Conservation (phyloP, 2,329 filamentous ascomycete genomes). For the Rugonectria rugulosa region DNA sequence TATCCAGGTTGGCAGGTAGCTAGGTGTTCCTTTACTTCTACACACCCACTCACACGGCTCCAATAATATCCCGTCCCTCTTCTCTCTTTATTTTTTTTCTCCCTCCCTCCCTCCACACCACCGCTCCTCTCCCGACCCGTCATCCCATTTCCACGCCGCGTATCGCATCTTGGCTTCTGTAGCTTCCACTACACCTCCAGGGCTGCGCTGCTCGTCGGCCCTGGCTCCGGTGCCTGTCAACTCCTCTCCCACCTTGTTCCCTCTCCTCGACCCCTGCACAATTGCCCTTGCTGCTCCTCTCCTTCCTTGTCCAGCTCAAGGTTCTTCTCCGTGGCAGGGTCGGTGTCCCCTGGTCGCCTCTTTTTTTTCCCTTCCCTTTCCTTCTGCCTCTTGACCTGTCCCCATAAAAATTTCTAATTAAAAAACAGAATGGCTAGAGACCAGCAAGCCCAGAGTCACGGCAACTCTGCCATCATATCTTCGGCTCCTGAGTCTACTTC, state of each 20-base stretch:
- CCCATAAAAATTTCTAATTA: conserved; percentile 50
- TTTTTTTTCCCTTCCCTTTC: conserved; percentile 32
- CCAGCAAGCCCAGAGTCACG: conserved; percentile 41
- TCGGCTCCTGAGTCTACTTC: conserved; percentile 35
- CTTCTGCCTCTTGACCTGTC: conserved; percentile 44
- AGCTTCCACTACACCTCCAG: conserved; percentile 21
- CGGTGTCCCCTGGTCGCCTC: conserved; percentile 39
- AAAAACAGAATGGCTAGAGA: conserved; percentile 45
- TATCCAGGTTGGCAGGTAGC: too few relatives aligned
- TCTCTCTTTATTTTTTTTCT: too few relatives aligned
- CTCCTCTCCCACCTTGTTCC: conserved; percentile 7
- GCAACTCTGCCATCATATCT: conserved; percentile 40
- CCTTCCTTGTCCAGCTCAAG: conserved; percentile 39
- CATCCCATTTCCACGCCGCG: conserved; percentile 30
- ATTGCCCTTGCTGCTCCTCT: conserved; percentile 37
- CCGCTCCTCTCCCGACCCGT: conserved; percentile 31
- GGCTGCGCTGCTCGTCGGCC: conserved; percentile 31
- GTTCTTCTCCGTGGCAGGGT: conserved; percentile 40
- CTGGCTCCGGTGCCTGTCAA: conserved; percentile 34
- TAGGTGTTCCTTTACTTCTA: background rate
- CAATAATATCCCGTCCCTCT: conserved; percentile 3
- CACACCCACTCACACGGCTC: conserved; percentile 15
- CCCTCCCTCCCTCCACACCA: conserved; percentile 28
- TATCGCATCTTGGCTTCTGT: conserved; percentile 31
- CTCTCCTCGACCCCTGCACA: conserved; percentile 37